phyloP scores from a whole-genome alignment of 306 rosid species.

The Prunus persica region Prunus_persica_NCBIv2 NC_034014.1:9113001-9113500 shows the following conservation, averaged over 20 bases:
- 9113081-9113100: not conserved
- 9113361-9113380: constrained; percentile 99
- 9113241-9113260: constrained; percentile 17
- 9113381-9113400: constrained; percentile 98
- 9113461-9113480: constrained; percentile 99
- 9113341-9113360: constrained; percentile 97
- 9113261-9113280: constrained; percentile 20
- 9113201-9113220: constrained; percentile 60
- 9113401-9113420: constrained; percentile 94
- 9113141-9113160: constrained; percentile 98
- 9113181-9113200: constrained; percentile 97
- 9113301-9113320: constrained; percentile 87
- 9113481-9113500: constrained; percentile 99
- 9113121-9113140: constrained; percentile 72
- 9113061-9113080: not conserved
- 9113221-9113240: constrained; percentile 5
- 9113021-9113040: not conserved
- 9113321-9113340: constrained; percentile 99
- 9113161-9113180: constrained; percentile 96
- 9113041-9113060: not conserved
- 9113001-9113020: not conserved
- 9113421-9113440: constrained; percentile 95
- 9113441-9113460: constrained; percentile 92
- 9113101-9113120: constrained; percentile 13
- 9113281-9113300: constrained; percentile 91